Percentiles rank a stretch among this genome's conserved stretches.
phyloP scores from a whole-genome alignment of 2,329 filamentous ascomycete genomes.

The Talaromyces marneffei region DNA sequence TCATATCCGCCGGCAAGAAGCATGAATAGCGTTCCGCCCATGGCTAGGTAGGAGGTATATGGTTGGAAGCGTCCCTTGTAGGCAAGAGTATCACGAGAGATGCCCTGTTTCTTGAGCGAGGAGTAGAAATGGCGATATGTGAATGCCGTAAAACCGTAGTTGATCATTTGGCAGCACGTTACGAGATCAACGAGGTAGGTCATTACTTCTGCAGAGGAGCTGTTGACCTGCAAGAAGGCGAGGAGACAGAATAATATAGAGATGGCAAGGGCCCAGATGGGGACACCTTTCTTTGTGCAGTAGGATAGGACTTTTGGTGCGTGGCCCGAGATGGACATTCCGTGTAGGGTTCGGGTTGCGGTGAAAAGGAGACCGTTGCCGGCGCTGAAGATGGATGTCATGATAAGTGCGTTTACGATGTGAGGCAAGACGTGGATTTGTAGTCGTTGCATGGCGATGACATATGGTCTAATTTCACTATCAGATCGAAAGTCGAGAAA shows the following conservation, averaged over 20 bases:
- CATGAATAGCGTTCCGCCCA: constrained; percentile 64
- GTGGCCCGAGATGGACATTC: constrained; percentile 61
- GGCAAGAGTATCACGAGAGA: constrained; percentile 49
- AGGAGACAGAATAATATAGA: constrained; percentile 58
- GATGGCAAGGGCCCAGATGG: constrained; percentile 56
- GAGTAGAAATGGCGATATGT: constrained; percentile 60
- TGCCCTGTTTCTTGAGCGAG: constrained; percentile 53
- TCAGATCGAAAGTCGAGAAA: background rate
- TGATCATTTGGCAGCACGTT: constrained; percentile 50
- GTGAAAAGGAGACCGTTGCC: constrained; percentile 70
- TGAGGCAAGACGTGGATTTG: constrained; percentile 56
- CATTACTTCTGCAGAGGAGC: constrained; percentile 51
- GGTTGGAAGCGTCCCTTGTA: constrained; percentile 65
- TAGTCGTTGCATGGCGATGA: constrained; percentile 62
- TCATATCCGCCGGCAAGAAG: constrained; percentile 73
- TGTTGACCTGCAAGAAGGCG: constrained; percentile 59
- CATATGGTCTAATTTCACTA: constrained; percentile 52
- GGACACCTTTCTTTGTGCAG: constrained; percentile 63
- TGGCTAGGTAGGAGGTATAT: constrained; percentile 60
- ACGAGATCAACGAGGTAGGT: constrained; percentile 53
- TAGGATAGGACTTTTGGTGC: constrained; percentile 63
- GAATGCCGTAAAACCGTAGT: constrained; percentile 58
- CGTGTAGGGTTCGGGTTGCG: constrained; percentile 63
- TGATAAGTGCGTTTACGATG: constrained; percentile 64
- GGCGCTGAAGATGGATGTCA: constrained; percentile 68